Evolutionary conservation across 352 stramenopile species (phyloP), one percentile per base, ranked within the genome.

Genomic region (Phytophthora foliorum): DNA sequence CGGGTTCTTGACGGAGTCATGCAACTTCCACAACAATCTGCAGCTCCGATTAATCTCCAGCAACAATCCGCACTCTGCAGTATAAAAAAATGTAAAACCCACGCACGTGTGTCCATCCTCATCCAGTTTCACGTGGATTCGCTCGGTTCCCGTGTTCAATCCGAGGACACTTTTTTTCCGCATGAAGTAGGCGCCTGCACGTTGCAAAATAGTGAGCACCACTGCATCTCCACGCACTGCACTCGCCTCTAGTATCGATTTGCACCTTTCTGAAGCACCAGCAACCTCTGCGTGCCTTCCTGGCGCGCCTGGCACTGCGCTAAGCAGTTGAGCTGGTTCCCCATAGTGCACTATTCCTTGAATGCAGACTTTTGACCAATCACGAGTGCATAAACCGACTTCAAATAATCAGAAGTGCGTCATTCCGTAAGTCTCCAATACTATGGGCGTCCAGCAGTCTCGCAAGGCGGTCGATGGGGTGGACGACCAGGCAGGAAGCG

Each of bases 291-390:
- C 25, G 80, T 67, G 52, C 78, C 76, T 72, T 95, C 85, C 31
- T 86, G 78, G 29, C 86, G 76, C 56, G 78, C 71, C 51, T 88
- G 84, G 63, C 87, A 95, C 67, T 93, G 82, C 77, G 86, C 77
- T 16, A 93, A 61, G 70, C 87, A 95, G 65, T 92, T 93, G 63
- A 95, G 78, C 59, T 84, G 68, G 70, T 95, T 95, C 51, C 87
- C 87, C 87, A 95, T 77, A n/a, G 16, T 51, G n/a, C n/a, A 41
- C 13, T n/a, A 24, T 29, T 56, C 32, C 4, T 13, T 50, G 21
- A 7, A 36, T 10, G 32, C 10, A 21, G 34, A 48, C 13, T 69
- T 69, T 65, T 64, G 38, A 17, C 54, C 62, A 70, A 70, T 70
- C 36, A 48, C 32, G 19, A 53, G 17, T 19, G 6, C 24, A 17